phyloP scores from a whole-genome alignment of 2,329 filamentous ascomycete species.

The Pseudocercospora pini-densiflorae region DNA sequence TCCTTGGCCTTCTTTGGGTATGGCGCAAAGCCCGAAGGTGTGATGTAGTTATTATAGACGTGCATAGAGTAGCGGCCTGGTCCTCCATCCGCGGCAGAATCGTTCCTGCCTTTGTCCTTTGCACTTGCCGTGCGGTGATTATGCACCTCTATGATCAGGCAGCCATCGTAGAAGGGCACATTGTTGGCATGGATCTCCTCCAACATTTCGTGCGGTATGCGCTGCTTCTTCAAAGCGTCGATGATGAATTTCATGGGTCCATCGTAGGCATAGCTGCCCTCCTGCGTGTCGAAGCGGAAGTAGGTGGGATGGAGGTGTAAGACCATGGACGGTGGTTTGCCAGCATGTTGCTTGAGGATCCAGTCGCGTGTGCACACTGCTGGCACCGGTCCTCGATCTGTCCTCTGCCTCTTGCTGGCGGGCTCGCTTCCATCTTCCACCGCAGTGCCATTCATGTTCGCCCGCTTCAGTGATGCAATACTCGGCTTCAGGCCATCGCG shows the following conservation, averaged over 20 bases:
- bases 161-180: slow-evolving; percentile 88
- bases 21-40: slow-evolving; percentile 82
- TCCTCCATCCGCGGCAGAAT: slow-evolving; percentile 60
- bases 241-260: slow-evolving; percentile 86
- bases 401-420: slow-evolving; percentile 33
- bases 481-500: slow-evolving; percentile 7
- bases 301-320: slow-evolving; percentile 84
- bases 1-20: slow-evolving; percentile 57
- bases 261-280: slow-evolving; percentile 88
- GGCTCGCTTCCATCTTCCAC: slow-evolving; percentile 17
- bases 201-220: slow-evolving; percentile 87
- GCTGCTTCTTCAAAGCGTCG: slow-evolving; percentile 75
- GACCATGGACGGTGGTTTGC: slow-evolving; percentile 77
- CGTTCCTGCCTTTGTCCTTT: slow-evolving; percentile 46
- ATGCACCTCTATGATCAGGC: slow-evolving; percentile 91
- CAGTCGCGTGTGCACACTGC: slow-evolving; percentile 63
- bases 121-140: slow-evolving; percentile 75
- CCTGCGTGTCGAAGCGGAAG: slow-evolving; percentile 92
- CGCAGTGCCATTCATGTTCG: not conserved
- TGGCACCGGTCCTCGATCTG: slow-evolving; percentile 13
- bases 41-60: slow-evolving; percentile 88
- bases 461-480: not conserved
- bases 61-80: slow-evolving; percentile 81
- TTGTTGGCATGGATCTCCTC: slow-evolving; percentile 72
- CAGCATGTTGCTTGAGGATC: slow-evolving; percentile 80